Percentiles rank a stretch among this genome's conserved stretches.
phyloP scores from a whole-genome alignment of 345 rosid genomes.

The Lagerstroemia speciosa region DNA sequence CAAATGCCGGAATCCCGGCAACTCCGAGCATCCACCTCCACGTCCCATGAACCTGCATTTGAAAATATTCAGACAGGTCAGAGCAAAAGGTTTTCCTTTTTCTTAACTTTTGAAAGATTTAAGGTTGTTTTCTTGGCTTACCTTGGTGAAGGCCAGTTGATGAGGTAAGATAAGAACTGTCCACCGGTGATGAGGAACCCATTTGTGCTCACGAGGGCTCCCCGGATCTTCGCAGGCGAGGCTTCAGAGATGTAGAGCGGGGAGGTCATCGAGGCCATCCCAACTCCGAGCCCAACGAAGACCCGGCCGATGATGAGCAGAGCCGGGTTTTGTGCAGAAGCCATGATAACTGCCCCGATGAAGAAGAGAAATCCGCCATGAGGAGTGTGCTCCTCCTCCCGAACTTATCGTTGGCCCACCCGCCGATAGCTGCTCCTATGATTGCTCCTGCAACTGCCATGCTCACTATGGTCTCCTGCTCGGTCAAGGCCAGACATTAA shows the following conservation, averaged over 20 bases:
- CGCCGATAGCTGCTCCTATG: constrained; percentile 74
- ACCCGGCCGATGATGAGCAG: constrained; percentile 58
- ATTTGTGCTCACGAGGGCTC: constrained; percentile 83
- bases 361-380: constrained; percentile 61
- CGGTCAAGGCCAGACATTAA: background rate
- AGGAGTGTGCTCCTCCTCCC: constrained; percentile 60
- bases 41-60: constrained; percentile 50
- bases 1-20: constrained; percentile 69
- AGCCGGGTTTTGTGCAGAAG: constrained; percentile 51
- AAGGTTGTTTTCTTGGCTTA: constrained; percentile 5
- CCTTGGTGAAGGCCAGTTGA: constrained; percentile 77
- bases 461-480: constrained; percentile 90
- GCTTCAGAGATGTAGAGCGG: constrained; percentile 91
- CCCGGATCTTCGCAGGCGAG: constrained; percentile 78
- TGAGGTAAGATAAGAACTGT: constrained; percentile 77
- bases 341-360: constrained; percentile 72
- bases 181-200: constrained; percentile 84
- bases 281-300: constrained; percentile 81
- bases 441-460: constrained; percentile 90
- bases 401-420: constrained; percentile 62
- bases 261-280: constrained; percentile 92
- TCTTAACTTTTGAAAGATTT: background rate
- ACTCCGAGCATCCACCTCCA: constrained; percentile 99
- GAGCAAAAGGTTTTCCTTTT: background rate
- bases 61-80: background rate